Percentiles rank a stretch among this genome's conserved stretches.
phyloP scores from a whole-genome alignment of 495 filamentous ascomycete genomes.

The Neurospora tetraspora region DNA sequence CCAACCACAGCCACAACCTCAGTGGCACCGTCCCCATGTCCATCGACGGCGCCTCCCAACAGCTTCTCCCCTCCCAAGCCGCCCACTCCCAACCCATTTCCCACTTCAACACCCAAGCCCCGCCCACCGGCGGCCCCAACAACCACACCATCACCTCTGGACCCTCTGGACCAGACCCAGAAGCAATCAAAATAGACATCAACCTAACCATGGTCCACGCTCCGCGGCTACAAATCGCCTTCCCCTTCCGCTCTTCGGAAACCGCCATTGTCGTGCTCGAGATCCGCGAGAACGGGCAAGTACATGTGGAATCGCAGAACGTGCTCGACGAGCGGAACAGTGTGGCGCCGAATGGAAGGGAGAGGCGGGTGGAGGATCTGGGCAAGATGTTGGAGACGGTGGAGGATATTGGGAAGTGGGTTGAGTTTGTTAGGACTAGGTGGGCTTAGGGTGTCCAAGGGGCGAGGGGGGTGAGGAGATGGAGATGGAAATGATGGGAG shows the following conservation, averaged over 20 bases:
- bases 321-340: conserved; percentile 23
- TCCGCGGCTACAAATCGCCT: conserved; percentile 39
- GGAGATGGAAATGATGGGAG: neutral
- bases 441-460: conserved; percentile 13
- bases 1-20: conserved; percentile 33
- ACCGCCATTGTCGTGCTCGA: conserved; percentile 44
- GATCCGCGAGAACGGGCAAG: conserved; percentile 50
- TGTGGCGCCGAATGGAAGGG: conserved; percentile 10
- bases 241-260: conserved; percentile 29
- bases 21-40: conserved; percentile 24
- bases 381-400: conserved; percentile 27
- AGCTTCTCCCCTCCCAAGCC: neutral
- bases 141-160: neutral
- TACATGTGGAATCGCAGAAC: conserved; percentile 36
- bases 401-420: conserved; percentile 47
- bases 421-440: conserved; percentile 39
- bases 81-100: neutral
- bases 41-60: neutral
- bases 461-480: neutral
- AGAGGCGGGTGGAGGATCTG: conserved; percentile 19
- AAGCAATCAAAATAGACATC: conserved; percentile 35
- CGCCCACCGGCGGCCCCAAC: neutral
- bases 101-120: neutral
- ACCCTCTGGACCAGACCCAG: neutral
- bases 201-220: conserved; percentile 34